A percentile compares a stretch with the other conserved stretches of the same genome.
Evolutionary conservation across 768 basidiomycete genomes (phyloP).

Genomic region (Jaapia argillacea): DNA sequence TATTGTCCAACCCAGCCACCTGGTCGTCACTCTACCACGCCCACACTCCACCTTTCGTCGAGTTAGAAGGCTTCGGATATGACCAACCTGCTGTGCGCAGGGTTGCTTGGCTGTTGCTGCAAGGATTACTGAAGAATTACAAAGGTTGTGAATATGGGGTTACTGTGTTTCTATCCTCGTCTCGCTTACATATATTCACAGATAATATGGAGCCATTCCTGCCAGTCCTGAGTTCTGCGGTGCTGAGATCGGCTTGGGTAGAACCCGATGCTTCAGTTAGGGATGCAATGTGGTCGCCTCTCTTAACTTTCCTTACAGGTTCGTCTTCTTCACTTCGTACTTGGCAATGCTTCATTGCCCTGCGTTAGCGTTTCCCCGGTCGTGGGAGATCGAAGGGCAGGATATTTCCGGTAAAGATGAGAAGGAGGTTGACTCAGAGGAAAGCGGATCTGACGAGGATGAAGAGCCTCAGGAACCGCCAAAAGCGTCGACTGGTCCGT

Average conservation of each 20-base stretch:
- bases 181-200: constrained; percentile 5
- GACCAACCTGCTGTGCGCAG: constrained; percentile 66
- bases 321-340: constrained; percentile 9
- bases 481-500: neutral
- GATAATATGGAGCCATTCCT: constrained; percentile 23
- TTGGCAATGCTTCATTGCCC: neutral
- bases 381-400: constrained; percentile 45
- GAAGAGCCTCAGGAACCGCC: constrained; percentile 22
- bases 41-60: constrained; percentile 30
- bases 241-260: constrained; percentile 59
- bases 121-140: constrained; percentile 29
- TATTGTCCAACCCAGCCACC: constrained; percentile 39
- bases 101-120: constrained; percentile 54
- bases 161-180: neutral
- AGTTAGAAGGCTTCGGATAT: constrained; percentile 42
- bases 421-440: constrained; percentile 11
- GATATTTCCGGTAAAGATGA: constrained; percentile 16
- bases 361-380: constrained; percentile 44
- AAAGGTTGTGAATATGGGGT: constrained; percentile 27
- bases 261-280: constrained; percentile 70
- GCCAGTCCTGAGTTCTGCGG: constrained; percentile 39
- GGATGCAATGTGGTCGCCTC: constrained; percentile 54
- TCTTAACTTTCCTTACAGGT: constrained; percentile 70
- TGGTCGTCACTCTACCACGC: constrained; percentile 51
- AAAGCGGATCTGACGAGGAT: constrained; percentile 24